Evolutionary conservation across 495 filamentous ascomycete genomes (phyloP).

Genomic region (Daldinia loculata): DNA sequence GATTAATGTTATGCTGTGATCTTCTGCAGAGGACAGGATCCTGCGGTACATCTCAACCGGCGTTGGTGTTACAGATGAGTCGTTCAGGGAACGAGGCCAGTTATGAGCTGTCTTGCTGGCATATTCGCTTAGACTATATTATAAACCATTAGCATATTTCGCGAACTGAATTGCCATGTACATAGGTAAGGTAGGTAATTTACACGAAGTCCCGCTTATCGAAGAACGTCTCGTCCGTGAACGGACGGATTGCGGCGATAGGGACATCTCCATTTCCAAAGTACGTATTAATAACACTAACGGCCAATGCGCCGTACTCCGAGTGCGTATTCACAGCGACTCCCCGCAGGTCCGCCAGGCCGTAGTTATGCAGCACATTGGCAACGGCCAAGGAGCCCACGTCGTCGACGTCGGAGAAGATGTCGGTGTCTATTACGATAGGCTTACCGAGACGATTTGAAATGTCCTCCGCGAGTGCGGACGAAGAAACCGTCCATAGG

Average conservation of each 20-base stretch:
- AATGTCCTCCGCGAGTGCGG: neutral
- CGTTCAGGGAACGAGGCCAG: slow-evolving; percentile 47
- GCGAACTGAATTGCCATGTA: slow-evolving; percentile 19
- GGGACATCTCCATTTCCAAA: slow-evolving; percentile 51
- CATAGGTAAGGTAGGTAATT: slow-evolving; percentile 16
- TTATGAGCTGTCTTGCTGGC: slow-evolving; percentile 54
- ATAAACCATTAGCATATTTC: neutral
- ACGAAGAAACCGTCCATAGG: slow-evolving; percentile 3
- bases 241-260: slow-evolving; percentile 50
- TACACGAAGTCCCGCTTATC: slow-evolving; percentile 47
- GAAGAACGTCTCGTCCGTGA: slow-evolving; percentile 55
- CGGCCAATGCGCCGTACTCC: slow-evolving; percentile 52
- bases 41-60: slow-evolving; percentile 56
- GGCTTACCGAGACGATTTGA: slow-evolving; percentile 13
- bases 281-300: slow-evolving; percentile 54
- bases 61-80: slow-evolving; percentile 52
- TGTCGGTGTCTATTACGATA: slow-evolving; percentile 53
- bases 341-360: slow-evolving; percentile 49
- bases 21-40: slow-evolving; percentile 44
- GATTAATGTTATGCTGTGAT: slow-evolving; percentile 54
- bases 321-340: slow-evolving; percentile 57
- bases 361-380: slow-evolving; percentile 42
- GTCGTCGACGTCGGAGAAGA: slow-evolving; percentile 57
- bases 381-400: slow-evolving; percentile 50
- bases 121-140: slow-evolving; percentile 35